Evolutionary conservation across 805 yeast species (phyloP).

Genomic region (Pichia deserticola): DNA sequence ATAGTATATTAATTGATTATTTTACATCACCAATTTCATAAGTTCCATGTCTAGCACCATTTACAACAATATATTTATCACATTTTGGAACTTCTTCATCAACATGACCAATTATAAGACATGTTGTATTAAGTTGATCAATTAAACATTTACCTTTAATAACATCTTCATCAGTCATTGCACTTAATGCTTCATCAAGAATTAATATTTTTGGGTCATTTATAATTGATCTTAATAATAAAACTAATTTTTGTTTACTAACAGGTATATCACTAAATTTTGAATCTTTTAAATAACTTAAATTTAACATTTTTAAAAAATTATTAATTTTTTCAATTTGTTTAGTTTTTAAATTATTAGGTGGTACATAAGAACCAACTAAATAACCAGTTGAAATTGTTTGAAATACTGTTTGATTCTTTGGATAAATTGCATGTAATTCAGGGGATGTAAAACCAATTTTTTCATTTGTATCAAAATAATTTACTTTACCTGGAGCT

Average conservation of each 20-base stretch:
- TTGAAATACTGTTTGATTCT: constrained; percentile 41
- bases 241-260: constrained; percentile 69
- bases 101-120: constrained; percentile 76
- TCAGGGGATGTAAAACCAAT: constrained; percentile 93
- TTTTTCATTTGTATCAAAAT: constrained; percentile 67
- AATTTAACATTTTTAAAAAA: constrained; percentile 39
- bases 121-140: constrained; percentile 54
- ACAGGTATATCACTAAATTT: constrained; percentile 50
- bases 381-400: constrained; percentile 67
- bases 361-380: constrained; percentile 57
- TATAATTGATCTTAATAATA: constrained; percentile 70
- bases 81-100: constrained; percentile 72
- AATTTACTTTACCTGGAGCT: constrained; percentile 65
- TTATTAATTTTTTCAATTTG: constrained; percentile 35
- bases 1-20: background rate
- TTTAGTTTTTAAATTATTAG: constrained; percentile 30
- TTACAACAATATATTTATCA: constrained; percentile 40
- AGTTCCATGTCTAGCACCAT: constrained; percentile 25
- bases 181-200: constrained; percentile 89
- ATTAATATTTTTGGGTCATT: constrained; percentile 74
- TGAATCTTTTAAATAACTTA: constrained; percentile 32
- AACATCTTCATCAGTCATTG: constrained; percentile 65
- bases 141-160: constrained; percentile 47
- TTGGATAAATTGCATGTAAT: constrained; percentile 79
- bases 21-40: constrained; percentile 23